phyloP scores from a whole-genome alignment of 2,329 filamentous ascomycete species.

The Penicillium sp. region DNA sequence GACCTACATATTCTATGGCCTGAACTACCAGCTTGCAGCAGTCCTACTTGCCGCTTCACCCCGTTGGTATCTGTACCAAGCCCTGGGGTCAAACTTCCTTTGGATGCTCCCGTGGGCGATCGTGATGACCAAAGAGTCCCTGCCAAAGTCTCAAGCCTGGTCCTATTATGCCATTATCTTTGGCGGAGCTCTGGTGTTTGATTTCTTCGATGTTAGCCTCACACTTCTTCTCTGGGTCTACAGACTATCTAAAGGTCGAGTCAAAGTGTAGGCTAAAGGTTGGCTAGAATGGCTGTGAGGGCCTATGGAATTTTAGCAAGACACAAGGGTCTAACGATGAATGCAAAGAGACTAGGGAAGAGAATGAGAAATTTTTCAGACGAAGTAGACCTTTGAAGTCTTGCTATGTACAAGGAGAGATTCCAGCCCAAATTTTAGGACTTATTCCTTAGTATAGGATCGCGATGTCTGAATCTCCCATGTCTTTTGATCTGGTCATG shows the following conservation, averaged over 20 bases:
- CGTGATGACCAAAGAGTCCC: slow-evolving; percentile 40
- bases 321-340: too few relatives aligned
- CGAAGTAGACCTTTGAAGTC: background rate
- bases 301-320: too few relatives aligned
- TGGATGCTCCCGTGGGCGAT: slow-evolving; percentile 76
- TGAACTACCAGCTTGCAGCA: slow-evolving; percentile 61
- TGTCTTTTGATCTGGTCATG: background rate
- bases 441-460: background rate
- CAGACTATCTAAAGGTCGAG: slow-evolving; percentile 15
- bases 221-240: slow-evolving; percentile 17
- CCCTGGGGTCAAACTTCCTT: slow-evolving; percentile 36
- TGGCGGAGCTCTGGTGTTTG: slow-evolving; percentile 32
- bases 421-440: background rate
- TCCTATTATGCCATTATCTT: slow-evolving; percentile 32
- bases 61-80: slow-evolving; percentile 63
- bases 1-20: slow-evolving; percentile 27
- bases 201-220: slow-evolving; percentile 26
- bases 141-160: slow-evolving; percentile 20
- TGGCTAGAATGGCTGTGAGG: background rate
- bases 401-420: background rate
- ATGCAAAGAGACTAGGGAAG: background rate
- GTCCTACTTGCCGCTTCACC: slow-evolving; percentile 69
- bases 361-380: background rate
- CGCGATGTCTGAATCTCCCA: background rate
- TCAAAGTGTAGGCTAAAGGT: background rate